Conservation (phyloP, 2,329 filamentous ascomycete species). For the Graphiopsis chlorocephala region DNA sequence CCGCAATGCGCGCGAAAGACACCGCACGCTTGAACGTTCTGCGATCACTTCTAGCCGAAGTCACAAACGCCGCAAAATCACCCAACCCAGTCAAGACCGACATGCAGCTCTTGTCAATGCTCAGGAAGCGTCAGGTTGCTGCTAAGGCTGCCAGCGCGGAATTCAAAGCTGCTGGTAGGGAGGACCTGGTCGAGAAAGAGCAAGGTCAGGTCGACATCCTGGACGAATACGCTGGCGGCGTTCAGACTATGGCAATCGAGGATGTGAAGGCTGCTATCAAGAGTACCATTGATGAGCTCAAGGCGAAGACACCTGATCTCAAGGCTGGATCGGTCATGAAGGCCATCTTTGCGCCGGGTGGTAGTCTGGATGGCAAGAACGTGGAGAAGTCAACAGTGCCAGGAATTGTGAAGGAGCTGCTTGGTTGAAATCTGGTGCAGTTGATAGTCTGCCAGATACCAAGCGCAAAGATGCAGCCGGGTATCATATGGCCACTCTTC, state of each 20-base stretch:
- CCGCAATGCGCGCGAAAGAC: slow-evolving; percentile 49
- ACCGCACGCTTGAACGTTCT: slow-evolving; percentile 64
- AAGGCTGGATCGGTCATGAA: slow-evolving; percentile 63
- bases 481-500: background rate
- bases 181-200: slow-evolving; percentile 71
- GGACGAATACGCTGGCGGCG: slow-evolving; percentile 60
- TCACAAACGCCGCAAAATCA: slow-evolving; percentile 75
- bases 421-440: slow-evolving; percentile 17
- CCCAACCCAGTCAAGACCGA: slow-evolving; percentile 67
- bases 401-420: slow-evolving; percentile 54
- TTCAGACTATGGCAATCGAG: slow-evolving; percentile 57
- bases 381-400: slow-evolving; percentile 62
- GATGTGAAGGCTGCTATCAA: slow-evolving; percentile 57
- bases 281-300: slow-evolving; percentile 52
- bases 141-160: slow-evolving; percentile 60
- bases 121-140: slow-evolving; percentile 62
- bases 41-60: slow-evolving; percentile 65
- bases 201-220: slow-evolving; percentile 62
- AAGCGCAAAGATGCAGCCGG: background rate
- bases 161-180: slow-evolving; percentile 61
- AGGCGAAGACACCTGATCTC: slow-evolving; percentile 49
- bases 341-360: slow-evolving; percentile 50
- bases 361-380: slow-evolving; percentile 60
- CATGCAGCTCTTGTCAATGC: slow-evolving; percentile 63
- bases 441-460: background rate